These are phyloP conservation scores for Verticillium nubilum DNA, from an alignment of 2,329 filamentous ascomycete species.

Conservation along the genomic window DNA sequence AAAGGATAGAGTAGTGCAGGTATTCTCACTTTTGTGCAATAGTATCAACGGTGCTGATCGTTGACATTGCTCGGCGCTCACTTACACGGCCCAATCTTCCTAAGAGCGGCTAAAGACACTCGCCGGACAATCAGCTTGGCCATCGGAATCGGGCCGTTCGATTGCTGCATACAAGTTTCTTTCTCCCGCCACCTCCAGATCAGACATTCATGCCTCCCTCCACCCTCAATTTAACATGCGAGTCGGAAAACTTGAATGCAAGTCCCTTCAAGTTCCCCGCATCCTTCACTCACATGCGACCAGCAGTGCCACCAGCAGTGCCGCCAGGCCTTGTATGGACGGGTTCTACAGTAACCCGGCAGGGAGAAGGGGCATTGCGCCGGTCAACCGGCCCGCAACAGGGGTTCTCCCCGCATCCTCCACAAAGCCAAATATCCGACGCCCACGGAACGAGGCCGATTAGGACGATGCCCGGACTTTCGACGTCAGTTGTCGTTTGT, in stretches of 20 bases:
- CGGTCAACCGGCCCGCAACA: not conserved
- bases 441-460: not conserved
- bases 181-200: too few relatives aligned
- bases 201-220: not conserved
- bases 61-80: too few relatives aligned
- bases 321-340: not conserved
- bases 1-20: too few relatives aligned
- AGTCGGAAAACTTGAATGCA: not conserved
- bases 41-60: too few relatives aligned
- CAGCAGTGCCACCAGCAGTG: not conserved
- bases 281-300: not conserved
- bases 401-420: not conserved
- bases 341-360: not conserved
- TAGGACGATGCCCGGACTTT: not conserved
- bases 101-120: too few relatives aligned
- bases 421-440: not conserved
- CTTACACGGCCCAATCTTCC: too few relatives aligned
- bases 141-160: too few relatives aligned
- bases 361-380: not conserved
- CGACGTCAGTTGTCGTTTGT: not conserved
- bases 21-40: too few relatives aligned
- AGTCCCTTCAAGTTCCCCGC: not conserved
- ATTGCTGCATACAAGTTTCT: too few relatives aligned
- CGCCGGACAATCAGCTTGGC: too few relatives aligned
- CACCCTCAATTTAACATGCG: not conserved